Conservation (phyloP, 331 rosid species). For the Malus hybrid region DNA sequence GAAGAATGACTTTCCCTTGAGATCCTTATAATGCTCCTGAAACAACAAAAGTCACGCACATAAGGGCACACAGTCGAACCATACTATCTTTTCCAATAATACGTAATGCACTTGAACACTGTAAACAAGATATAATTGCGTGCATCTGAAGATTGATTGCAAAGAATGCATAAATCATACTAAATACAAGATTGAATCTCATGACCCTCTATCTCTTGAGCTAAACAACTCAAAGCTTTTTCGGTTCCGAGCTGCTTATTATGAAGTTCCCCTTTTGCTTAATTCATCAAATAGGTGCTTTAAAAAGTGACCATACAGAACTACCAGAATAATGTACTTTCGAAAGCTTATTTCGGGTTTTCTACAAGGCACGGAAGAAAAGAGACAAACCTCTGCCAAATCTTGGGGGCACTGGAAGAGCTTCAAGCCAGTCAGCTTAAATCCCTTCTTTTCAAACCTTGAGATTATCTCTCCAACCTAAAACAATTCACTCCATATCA, state of each 20-base stretch:
- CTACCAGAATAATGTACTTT: background rate
- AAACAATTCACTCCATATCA: conserved; percentile 16
- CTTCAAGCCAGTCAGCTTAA: conserved; percentile 87
- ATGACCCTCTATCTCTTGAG: background rate
- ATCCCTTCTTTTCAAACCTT: conserved; percentile 94
- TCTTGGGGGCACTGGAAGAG: conserved; percentile 82
- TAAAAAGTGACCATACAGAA: background rate
- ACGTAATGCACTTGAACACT: background rate
- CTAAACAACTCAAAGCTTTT: background rate
- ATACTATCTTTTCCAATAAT: background rate
- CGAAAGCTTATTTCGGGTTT: background rate
- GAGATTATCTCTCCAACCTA: conserved; percentile 96
- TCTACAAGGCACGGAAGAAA: background rate
- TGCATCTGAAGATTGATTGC: background rate
- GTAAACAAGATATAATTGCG: background rate
- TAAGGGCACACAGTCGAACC: conserved; percentile 8
- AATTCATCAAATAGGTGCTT: background rate
- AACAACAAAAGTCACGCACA: conserved; percentile 16
- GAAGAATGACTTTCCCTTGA: conserved; percentile 76
- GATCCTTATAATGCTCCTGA: conserved; percentile 95
- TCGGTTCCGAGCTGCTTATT: background rate
- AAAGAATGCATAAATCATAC: background rate
- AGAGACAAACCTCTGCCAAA: conserved; percentile 80
- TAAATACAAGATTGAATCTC: background rate
- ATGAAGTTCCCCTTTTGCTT: background rate